Evolutionary conservation across 108 stramenopile species (phyloP), one percentile per base, ranked within the genome.

Genomic region (Fragilaria radians): DNA sequence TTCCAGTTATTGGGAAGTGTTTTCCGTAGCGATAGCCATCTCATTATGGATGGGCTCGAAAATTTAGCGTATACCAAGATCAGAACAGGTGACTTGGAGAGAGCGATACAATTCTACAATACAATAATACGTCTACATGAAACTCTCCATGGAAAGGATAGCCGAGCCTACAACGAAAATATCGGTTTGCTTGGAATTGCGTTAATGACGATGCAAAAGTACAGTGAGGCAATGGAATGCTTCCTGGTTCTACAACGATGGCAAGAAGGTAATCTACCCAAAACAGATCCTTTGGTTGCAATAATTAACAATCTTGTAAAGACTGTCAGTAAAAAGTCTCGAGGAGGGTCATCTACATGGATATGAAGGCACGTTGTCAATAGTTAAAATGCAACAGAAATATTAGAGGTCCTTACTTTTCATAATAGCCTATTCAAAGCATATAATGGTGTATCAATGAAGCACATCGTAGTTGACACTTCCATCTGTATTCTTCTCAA

Each of bases 11-110:
- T 73, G 62, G 78, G 65, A 5, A 72, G 68, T 5, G 58, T 62
- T 2, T 78, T 78, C 63, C 71, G 57, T 7, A 78, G 73, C 48
- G 82, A 78, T 52, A 70, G 77, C 51, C 54, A 56, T 4, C 50
- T 66, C 1, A 63, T 78, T 7, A 31, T 78, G 49, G 11, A 24
- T 9, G 68, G 59, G 28, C 56, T 78, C 17, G 53, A 54, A 17
- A 78, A 67, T 33, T 46, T 83, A 55, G 77, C 77, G 27, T 42
- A 63, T 0, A 27, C 71, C 28, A 66, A 64, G 30, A 66, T 66
- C 5, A 66, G 60, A 50, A 63, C 42, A 4, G 68, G 49, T 1
- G 48, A 78, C 21, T 48, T 32, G 24, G 36, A 25, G 25, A 70
- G 66, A 34, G 70, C 77, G 23, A n/a, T 67, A 5, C 61, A 61